Base-by-base conservation (phyloP, 192 early-diverging fungal genomes). In the Coemansia sp. region DNA sequence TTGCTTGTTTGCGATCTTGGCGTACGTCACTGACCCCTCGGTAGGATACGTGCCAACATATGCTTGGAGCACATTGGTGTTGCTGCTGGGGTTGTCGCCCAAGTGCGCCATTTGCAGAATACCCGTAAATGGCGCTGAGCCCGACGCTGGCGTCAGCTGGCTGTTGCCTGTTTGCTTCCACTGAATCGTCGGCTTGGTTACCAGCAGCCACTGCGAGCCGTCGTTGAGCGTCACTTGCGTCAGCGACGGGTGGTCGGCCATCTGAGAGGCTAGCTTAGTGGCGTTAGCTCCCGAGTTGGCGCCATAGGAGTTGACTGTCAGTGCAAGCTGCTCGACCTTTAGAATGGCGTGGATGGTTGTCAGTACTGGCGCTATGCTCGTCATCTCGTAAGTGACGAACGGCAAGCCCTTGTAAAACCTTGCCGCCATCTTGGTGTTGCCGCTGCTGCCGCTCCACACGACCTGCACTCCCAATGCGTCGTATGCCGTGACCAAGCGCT, bases 321-420 rank as follows among this genome's bases (percentile, higher is more conserved):
- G 71, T 20, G 18, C 58, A 7, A 75, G 68, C 21, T 21, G 53
- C 31, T 80, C 45, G 8, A 77, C 60, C 1, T 57, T 61, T 1
- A 76, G 47, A 10, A 86, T 71, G 1, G 74, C 79, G 61, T 86
- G 81, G 53, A 68, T 64, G 2, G 85, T 85, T 14, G 23, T 33
- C 14, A 85, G 66, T 23, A 23, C 1, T 12, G 82, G 77, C 34
- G 72, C 48, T 47, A 75, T 66, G 43, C 41, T 28, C 8, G 68
- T 63, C 61, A 85, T 70, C 23, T 68, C 66, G 43, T 61, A 83
- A 3, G 85, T 86, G 55, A 78, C 55, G 50, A 83, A 83, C 8
- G 85, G 67, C 66, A 77, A 59, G 45, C 85, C 85, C 73, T 83
- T 83, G 70, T 76, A 83, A 70, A 85, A 82, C 33, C 78, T 60